Conservation (phyloP, 768 basidiomycete species). For the Lentinula detonsa region DNA sequence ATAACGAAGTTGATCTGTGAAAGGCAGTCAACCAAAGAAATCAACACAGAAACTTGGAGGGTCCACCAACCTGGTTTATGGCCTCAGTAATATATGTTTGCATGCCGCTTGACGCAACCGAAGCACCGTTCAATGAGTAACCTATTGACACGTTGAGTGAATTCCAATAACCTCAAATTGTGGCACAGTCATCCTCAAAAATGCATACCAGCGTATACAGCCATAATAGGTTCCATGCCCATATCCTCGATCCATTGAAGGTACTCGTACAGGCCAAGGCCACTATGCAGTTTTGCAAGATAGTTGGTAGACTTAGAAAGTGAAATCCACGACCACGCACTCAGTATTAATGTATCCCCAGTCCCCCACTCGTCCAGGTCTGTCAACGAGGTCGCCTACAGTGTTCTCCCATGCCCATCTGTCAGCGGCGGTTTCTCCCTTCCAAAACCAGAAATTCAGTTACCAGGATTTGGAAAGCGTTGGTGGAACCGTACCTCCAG, state of each 20-base stretch:
- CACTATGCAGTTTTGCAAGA: background rate
- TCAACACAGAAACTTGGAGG: background rate
- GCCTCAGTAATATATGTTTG: constrained; percentile 50
- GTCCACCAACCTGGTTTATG: constrained; percentile 38
- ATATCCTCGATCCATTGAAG: constrained; percentile 41
- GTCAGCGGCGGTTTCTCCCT: constrained; percentile 47
- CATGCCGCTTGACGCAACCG: constrained; percentile 34
- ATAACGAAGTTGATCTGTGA: constrained; percentile 54
- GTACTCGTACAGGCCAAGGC: constrained; percentile 6
- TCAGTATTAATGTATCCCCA: constrained; percentile 62
- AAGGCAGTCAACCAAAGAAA: background rate
- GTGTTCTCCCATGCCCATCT: constrained; percentile 68
- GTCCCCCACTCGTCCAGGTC: constrained; percentile 54
- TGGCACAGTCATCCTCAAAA: background rate
- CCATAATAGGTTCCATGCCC: constrained; percentile 55
- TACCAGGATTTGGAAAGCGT: background rate
- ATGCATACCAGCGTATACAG: constrained; percentile 45
- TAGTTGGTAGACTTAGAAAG: background rate
- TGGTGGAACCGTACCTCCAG: constrained; percentile 22
- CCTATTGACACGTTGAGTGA: background rate
- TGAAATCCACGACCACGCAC: background rate
- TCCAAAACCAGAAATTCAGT: background rate
- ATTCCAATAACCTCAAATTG: background rate
- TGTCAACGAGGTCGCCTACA: constrained; percentile 43
- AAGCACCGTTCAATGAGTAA: constrained; percentile 41